phyloP scores from a whole-genome alignment of 2,329 filamentous ascomycete species.

The Grosmannia serpens region DNA sequence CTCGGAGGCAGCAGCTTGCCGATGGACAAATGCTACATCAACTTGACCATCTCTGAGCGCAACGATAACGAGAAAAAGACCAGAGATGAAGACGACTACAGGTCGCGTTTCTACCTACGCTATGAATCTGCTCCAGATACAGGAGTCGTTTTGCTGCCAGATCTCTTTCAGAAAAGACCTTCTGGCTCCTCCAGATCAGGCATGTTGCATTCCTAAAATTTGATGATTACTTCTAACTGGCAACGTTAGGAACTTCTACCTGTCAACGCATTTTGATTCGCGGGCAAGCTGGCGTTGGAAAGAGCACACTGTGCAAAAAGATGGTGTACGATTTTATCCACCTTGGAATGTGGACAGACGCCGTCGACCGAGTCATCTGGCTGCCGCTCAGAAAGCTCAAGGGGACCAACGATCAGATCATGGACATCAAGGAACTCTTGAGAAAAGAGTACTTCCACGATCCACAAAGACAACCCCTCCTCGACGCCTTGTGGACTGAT shows the following conservation, averaged over 20 bases:
- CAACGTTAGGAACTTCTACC: too few relatives aligned
- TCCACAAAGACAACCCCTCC: background rate
- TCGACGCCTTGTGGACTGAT: background rate
- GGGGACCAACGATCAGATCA: slow-evolving; percentile 1
- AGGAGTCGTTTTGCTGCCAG: background rate
- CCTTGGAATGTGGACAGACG: slow-evolving; percentile 15
- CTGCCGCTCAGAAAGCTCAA: slow-evolving; percentile 24
- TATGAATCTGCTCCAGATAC: too few relatives aligned
- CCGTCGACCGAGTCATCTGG: slow-evolving; percentile 27
- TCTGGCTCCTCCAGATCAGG: background rate
- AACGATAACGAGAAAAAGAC: background rate
- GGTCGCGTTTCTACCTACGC: background rate
- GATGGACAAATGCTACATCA: background rate
- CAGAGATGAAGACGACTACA: background rate
- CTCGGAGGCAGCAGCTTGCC: background rate
- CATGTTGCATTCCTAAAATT: background rate
- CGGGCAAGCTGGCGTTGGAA: slow-evolving; percentile 25
- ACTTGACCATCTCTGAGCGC: background rate
- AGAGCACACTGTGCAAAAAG: slow-evolving; percentile 30
- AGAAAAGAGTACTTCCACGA: background rate
- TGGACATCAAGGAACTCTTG: background rate
- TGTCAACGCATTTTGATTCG: slow-evolving; percentile 16
- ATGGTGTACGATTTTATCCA: slow-evolving; percentile 22
- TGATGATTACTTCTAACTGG: background rate
- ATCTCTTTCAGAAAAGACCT: background rate